Evolutionary conservation across 176 grass and related monocot species (phyloP), one percentile per base, ranked within the genome.

Genomic region (Microstegium vimineum): DNA sequence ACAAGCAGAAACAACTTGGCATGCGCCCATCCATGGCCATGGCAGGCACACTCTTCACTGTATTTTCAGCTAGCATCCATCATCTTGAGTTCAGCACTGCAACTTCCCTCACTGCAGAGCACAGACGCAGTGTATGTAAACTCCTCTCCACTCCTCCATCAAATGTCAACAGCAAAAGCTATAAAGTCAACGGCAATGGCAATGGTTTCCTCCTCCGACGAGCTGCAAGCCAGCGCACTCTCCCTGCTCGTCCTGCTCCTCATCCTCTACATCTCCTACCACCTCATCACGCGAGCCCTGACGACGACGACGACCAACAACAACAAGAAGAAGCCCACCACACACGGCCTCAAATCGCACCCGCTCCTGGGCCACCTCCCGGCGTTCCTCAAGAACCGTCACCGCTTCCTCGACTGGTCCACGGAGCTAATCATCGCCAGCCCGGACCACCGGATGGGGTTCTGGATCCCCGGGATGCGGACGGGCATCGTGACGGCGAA

Each of bases 251-350:
- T 75, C 7, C 32, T 83, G 6, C 71, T 73, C 20, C 60, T 40
- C 3, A 6, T 66, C 1, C 15, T 75, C 31, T 83, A 75, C 81
- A 14, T 83, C 30, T 83, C 31, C 31, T 75, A 83, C 33, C 65
- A 37, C 33, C 60, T 62, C 11, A 6, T 12, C 4, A 14, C 1
- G 37, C 37, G 26, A 62, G 14, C 26, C 60, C 60, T 62, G 60
- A 27, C 25, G 22, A 28, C 12, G 59, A 30, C 17, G 10, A 42
- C 38, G 38, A 41, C 38, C 3, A 45, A 9, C 3, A 45, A 13
- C 3, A 45, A 9, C 3, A 45, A 13, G 12, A 46, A 17, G 5
- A 49, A 51, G 47, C 47, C 47, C 47, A 54, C 18, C 49, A 54
- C 18, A 1, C 49, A 54, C 1, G 46, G 15, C 46, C 46, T 49